Evolutionary conservation across 2,329 filamentous ascomycete species (phyloP), one percentile per base, ranked within the genome.

Genomic region (Exophiala sideris): DNA sequence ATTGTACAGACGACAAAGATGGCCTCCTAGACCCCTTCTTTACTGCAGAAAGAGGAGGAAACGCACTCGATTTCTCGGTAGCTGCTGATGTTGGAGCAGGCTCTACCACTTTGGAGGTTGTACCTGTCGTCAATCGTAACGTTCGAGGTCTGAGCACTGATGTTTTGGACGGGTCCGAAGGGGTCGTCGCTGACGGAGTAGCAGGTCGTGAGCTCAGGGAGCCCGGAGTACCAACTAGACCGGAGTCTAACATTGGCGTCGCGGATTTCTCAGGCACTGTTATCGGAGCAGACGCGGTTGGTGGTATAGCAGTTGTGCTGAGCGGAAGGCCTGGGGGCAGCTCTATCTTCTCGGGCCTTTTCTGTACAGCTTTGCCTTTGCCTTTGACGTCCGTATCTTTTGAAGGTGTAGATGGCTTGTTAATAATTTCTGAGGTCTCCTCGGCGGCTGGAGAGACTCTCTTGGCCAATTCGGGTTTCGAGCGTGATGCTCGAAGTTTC

Each of bases 1-100:
- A 84, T 6, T 81, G 79, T 10, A 84, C 68, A 55, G 78, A 80
- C 1, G 62, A 59, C 11, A 63, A 47, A 21, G 63, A 65, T 8
- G 78, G 73, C 62, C 57, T 52, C 32, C 57, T 55, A 24, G 57
- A 60, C 5, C 57, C 54, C 48, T 48, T 60, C 54, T 55, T 56
- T 7, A 42, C 34, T 24, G 44, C 45, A 24, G 49, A 52, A 16
- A 52, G 12, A 6, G 54, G 51, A 45, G 57, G 57, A 33, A 60
- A 38, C 16, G 46, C 29, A 39, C 44, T 48, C 7, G 61, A 57
- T 45, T 56, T 60, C 39, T 65, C 63, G 2, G 59, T 58, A 5
- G 57, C 55, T 9, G 62, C 53, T 40, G 61, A 60, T 44, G 56
- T 44, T 14, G 56, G 60, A 18, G 48, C 49, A 34, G 54, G 48